Conservation (phyloP, 306 rosid genomes). For the Cicer cuneatum region DNA sequence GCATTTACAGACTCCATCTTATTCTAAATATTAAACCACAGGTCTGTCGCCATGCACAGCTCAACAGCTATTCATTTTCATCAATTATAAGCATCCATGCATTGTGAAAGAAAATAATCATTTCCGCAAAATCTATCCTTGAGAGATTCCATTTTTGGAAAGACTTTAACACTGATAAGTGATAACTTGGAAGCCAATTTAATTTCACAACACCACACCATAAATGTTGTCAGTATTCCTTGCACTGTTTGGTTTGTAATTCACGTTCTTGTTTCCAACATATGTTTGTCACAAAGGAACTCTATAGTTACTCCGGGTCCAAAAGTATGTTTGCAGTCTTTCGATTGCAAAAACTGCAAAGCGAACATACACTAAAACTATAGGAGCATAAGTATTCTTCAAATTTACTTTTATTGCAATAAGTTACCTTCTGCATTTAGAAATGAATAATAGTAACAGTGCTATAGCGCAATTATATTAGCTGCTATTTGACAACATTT, state of each 20-base stretch:
- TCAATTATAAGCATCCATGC: neutral
- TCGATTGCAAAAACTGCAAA: neutral
- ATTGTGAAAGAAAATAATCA: constrained; percentile 1
- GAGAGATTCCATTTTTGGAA: neutral
- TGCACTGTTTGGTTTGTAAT: neutral
- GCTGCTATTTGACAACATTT: too few relatives aligned
- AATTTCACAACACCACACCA: constrained; percentile 15
- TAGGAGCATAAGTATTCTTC: constrained; percentile 20
- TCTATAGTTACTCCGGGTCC: neutral
- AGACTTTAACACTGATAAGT: neutral
- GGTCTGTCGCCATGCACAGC: neutral
- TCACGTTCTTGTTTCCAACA: neutral
- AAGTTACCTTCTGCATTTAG: constrained; percentile 16
- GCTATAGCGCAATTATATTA: too few relatives aligned
- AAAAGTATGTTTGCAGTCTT: neutral
- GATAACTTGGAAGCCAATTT: constrained; percentile 1
- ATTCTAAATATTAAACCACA: constrained; percentile 21
- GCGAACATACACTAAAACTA: neutral
- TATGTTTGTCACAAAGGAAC: neutral
- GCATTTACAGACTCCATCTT: constrained; percentile 12
- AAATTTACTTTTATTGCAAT: constrained; percentile 25
- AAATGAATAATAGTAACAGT: constrained; percentile 14
- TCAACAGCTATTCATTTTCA: neutral
- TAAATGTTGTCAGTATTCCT: neutral
- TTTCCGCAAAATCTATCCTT: constrained; percentile 14